Conservation (phyloP, 306 rosid genomes). For the Castanea sativa region DNA sequence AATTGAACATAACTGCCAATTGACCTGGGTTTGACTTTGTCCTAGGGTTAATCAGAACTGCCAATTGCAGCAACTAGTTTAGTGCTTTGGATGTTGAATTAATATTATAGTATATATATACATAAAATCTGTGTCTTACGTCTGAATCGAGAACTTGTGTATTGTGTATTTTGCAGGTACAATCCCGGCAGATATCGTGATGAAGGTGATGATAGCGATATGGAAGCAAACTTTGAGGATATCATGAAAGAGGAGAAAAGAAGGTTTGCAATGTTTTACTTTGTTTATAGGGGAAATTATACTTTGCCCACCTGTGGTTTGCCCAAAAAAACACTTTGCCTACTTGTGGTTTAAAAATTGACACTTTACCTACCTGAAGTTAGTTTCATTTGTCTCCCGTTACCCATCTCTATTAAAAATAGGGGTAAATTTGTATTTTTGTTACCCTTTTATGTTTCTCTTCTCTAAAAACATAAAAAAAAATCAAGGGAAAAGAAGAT, state of each 20-base stretch:
- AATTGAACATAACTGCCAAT: background rate
- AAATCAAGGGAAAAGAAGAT: too few species aligned
- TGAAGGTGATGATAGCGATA: constrained; percentile 57
- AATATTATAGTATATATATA: background rate
- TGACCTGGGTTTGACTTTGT: background rate
- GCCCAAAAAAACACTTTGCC: too few species aligned
- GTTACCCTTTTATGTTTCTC: too few species aligned
- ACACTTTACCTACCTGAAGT: too few species aligned
- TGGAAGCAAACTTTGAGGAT: constrained; percentile 85
- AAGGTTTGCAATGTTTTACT: constrained; percentile 47
- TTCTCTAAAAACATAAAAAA: too few species aligned
- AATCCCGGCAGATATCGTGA: constrained; percentile 48
- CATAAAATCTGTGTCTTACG: background rate
- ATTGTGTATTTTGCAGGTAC: constrained; percentile 45
- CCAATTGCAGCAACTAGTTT: background rate
- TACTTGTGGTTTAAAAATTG: too few species aligned
- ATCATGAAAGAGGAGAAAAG: constrained; percentile 68
- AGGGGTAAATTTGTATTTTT: too few species aligned
- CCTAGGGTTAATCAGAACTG: background rate
- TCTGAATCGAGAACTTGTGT: background rate
- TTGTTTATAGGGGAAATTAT: background rate
- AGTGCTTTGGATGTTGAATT: background rate
- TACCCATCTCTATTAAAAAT: too few species aligned
- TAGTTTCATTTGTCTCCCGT: too few species aligned
- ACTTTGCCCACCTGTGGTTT: too few species aligned